Percentiles rank a stretch among this genome's conserved stretches.
Conservation (phyloP, 1,139 yeast species). For the Meyerozyma smithsonii region DNA sequence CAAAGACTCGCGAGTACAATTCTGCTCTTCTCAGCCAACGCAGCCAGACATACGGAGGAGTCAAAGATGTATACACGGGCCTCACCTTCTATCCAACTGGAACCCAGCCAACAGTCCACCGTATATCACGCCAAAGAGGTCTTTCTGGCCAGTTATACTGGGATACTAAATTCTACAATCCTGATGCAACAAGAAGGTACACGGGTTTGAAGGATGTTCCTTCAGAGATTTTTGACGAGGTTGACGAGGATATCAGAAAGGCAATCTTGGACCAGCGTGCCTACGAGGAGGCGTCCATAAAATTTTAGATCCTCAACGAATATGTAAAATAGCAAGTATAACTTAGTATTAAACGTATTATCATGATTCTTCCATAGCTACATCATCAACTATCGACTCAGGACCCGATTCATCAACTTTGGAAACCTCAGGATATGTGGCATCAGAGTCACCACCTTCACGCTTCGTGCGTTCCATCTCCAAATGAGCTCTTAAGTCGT, state of each 20-base stretch:
- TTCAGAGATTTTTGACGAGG: slow-evolving; percentile 49
- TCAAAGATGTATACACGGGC: slow-evolving; percentile 82
- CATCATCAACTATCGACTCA: background rate
- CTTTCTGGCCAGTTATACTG: slow-evolving; percentile 26
- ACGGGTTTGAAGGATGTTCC: slow-evolving; percentile 68
- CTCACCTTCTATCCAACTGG: slow-evolving; percentile 64
- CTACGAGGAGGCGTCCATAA: slow-evolving; percentile 34
- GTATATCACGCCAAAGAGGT: slow-evolving; percentile 3
- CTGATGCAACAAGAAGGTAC: slow-evolving; percentile 37
- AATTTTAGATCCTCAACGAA: background rate
- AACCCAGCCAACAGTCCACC: slow-evolving; percentile 63
- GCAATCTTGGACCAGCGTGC: slow-evolving; percentile 67
- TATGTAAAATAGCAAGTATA: background rate
- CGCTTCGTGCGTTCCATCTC: slow-evolving; percentile 19
- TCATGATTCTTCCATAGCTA: background rate
- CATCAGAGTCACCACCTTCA: background rate
- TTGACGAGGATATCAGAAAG: slow-evolving; percentile 50
- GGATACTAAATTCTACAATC: slow-evolving; percentile 49
- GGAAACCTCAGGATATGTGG: background rate
- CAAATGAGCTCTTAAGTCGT: slow-evolving; percentile 46
- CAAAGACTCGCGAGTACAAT: slow-evolving; percentile 69
- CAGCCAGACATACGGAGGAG: slow-evolving; percentile 48
- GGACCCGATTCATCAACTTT: background rate
- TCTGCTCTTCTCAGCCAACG: slow-evolving; percentile 57
- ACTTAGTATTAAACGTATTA: background rate